Percentiles rank a stretch among this genome's conserved stretches.
These are phyloP conservation scores for Capsicum pubescens DNA, from an alignment of 257 asterid genomes.

Conservation along the genomic window DNA sequence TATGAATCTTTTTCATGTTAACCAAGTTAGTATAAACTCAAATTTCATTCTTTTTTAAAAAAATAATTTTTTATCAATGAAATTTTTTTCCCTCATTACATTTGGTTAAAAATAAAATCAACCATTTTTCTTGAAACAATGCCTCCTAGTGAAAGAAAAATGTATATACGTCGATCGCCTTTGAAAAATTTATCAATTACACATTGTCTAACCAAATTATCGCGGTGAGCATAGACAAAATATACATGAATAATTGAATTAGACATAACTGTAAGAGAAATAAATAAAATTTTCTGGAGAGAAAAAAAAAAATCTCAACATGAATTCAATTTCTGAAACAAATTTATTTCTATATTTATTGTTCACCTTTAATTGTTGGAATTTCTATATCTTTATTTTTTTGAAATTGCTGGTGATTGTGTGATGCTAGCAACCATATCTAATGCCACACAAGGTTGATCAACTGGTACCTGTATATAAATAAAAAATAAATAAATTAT, in stretches of 20 bases:
- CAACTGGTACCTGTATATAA: conserved; percentile 50
- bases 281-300: background rate
- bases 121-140: too few species aligned
- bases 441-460: conserved; percentile 49
- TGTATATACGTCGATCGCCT: background rate
- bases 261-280: background rate
- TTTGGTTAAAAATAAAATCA: too few species aligned
- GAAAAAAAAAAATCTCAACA: background rate
- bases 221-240: background rate
- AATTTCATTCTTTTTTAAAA: too few species aligned
- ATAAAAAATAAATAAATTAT: background rate
- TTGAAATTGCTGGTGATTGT: conserved; percentile 29
- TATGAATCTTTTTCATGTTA: too few species aligned
- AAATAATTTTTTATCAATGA: too few species aligned
- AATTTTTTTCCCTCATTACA: too few species aligned
- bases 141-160: too few species aligned
- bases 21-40: too few species aligned
- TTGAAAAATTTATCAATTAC: background rate
- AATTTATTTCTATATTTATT: background rate
- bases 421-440: conserved; percentile 32
- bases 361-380: background rate
- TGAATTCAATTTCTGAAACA: background rate
- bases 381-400: background rate
- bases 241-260: background rate
- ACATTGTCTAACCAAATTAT: background rate